Conservation (phyloP, 2,329 filamentous ascomycete species). For the Aphanoascus verrucosus region DNA sequence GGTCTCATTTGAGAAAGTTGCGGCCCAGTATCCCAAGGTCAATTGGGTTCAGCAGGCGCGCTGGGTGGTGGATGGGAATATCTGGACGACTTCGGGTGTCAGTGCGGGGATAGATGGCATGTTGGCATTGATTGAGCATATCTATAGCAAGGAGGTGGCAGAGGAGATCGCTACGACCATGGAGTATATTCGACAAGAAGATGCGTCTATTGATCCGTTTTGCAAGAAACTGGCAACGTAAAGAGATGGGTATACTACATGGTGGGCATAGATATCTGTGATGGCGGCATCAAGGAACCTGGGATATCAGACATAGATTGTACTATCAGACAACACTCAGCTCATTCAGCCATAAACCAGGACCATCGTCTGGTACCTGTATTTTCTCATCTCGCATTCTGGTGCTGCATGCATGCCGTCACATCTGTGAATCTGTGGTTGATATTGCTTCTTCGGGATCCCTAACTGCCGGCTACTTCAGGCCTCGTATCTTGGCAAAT, state of each 20-base stretch:
- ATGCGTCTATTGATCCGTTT: constrained; percentile 47
- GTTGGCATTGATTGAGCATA: constrained; percentile 45
- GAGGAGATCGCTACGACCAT: constrained; percentile 39
- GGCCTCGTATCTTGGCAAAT: not conserved
- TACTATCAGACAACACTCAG: too few species aligned
- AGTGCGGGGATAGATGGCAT: constrained; percentile 53
- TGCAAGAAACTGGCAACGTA: not conserved
- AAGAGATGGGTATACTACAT: not conserved
- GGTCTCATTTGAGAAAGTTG: constrained; percentile 42
- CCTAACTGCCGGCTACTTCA: constrained; percentile 2
- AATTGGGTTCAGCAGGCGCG: constrained; percentile 52
- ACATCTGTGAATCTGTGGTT: too few species aligned
- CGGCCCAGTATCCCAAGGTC: constrained; percentile 40
- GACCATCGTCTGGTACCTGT: too few species aligned
- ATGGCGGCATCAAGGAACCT: not conserved
- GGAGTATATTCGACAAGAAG: constrained; percentile 49
- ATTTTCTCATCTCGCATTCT: too few species aligned
- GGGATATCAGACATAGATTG: too few species aligned
- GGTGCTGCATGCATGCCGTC: too few species aligned
- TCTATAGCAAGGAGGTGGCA: constrained; percentile 46
- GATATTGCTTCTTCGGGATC: too few species aligned
- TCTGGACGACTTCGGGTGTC: constrained; percentile 57
- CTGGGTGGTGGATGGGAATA: constrained; percentile 55
- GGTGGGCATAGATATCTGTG: not conserved
- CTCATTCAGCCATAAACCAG: too few species aligned